Conservation (phyloP, 768 basidiomycete genomes). For the Agaricus sinodeliciosus region DNA sequence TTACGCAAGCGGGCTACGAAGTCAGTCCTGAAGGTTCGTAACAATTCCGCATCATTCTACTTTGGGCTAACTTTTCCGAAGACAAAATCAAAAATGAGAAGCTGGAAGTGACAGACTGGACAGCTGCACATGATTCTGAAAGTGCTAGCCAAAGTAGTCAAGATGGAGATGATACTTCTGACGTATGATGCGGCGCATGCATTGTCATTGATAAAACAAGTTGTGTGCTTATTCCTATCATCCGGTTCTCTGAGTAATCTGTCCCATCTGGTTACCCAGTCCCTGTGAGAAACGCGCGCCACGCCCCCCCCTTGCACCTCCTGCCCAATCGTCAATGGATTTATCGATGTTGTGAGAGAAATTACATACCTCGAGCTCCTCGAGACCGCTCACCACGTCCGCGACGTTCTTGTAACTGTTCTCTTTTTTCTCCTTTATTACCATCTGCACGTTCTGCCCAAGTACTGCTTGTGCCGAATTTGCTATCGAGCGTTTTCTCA, state of each 20-base stretch:
- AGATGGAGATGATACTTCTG: not conserved
- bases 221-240: not conserved
- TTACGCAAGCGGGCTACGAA: slow-evolving; percentile 77
- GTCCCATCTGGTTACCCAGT: slow-evolving; percentile 70
- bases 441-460: slow-evolving; percentile 70
- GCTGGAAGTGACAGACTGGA: slow-evolving; percentile 31
- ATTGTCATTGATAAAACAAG: not conserved
- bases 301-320: slow-evolving; percentile 59
- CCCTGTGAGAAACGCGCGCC: slow-evolving; percentile 82
- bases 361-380: slow-evolving; percentile 49
- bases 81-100: slow-evolving; percentile 45
- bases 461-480: slow-evolving; percentile 60
- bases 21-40: slow-evolving; percentile 52
- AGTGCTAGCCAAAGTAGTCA: slow-evolving; percentile 11
- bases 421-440: slow-evolving; percentile 71
- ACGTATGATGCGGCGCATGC: not conserved
- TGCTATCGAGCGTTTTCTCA: slow-evolving; percentile 82
- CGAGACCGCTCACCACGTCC: slow-evolving; percentile 67
- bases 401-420: slow-evolving; percentile 71
- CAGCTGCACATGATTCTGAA: slow-evolving; percentile 18
- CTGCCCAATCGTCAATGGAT: slow-evolving; percentile 21
- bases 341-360: not conserved
- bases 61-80: slow-evolving; percentile 17
- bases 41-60: not conserved
- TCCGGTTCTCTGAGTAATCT: slow-evolving; percentile 20